Evolutionary conservation across 2,329 filamentous ascomycete species (phyloP), one percentile per base, ranked within the genome.

Genomic region (Paecilomyces variotii): DNA sequence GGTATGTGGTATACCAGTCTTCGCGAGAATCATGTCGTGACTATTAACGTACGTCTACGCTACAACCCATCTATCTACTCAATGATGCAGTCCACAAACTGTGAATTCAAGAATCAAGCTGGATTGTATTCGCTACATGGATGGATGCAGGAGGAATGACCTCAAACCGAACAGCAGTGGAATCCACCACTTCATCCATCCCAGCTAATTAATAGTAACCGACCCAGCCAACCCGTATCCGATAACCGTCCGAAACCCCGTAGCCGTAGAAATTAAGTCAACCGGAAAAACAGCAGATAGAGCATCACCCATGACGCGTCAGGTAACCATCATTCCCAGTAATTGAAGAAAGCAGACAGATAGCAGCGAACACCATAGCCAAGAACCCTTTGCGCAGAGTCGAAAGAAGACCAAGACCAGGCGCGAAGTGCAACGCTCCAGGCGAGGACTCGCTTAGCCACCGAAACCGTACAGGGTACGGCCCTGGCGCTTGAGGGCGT

Each of bases 401-500:
- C 50, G 50, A 28, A 28, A 52, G 25, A 52, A 52, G 39, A 45
- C 39, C n/a, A 14, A 45, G 39, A 45, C 39, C 9, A 52, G 50
- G 50, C 50, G 50, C 27, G 50, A 52, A 26, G 27, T 52, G 27
- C 39, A 45, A 45, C 39, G 50, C 50, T 52, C 50, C 50, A 52
- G 50, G 50, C 50, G 50, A 26, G 50, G 12, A 52, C 50, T 26
- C 50, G 50, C 50, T 52, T 52, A 52, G 24, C 50, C 50, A 52
- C 50, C 50, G 50, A 52, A 52, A 52, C 50, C 50, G 50, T 52
- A 52, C 50, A 52, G 50, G 50, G 50, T 52, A 28, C 50, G 50
- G 50, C 82, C 82, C 79, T 84, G 82, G 74, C 82, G 76, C 81
- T 85, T 84, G 70, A 85, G 80, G 61, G 82, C 82, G 73, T 84